phyloP scores from a whole-genome alignment of 192 early-diverging fungal species.

The Gamsiella multidivaricata region DNA sequence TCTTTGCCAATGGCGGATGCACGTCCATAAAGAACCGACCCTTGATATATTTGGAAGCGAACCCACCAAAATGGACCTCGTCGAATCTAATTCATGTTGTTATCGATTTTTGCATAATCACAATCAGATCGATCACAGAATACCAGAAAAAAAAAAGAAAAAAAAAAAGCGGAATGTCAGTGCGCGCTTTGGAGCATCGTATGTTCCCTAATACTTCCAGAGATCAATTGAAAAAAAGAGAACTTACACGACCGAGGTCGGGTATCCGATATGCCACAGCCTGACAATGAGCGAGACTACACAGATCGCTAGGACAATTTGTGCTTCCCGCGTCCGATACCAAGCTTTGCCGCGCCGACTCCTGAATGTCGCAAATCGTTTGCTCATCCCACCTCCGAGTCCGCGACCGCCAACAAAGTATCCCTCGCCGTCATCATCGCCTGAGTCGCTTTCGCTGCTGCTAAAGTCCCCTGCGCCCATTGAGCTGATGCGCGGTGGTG shows the following conservation, averaged over 20 bases:
- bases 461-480: conserved; percentile 30
- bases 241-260: conserved; percentile 61
- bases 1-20: conserved; percentile 93
- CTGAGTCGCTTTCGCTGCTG: conserved; percentile 26
- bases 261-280: conserved; percentile 75
- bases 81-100: conserved; percentile 77
- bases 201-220: no score
- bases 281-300: conserved; percentile 68
- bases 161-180: no score
- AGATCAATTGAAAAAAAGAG: neutral
- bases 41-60: conserved; percentile 89
- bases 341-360: conserved; percentile 34
- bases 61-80: conserved; percentile 99
- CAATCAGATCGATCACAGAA: neutral
- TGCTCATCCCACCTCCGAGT: conserved; percentile 6
- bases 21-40: conserved; percentile 95
- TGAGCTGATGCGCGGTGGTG: conserved; percentile 26
- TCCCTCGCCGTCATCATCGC: conserved; percentile 18
- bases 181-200: no score
- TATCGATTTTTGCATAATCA: conserved; percentile 6
- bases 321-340: conserved; percentile 34
- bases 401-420: conserved; percentile 22
- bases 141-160: conserved; percentile 2
- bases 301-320: conserved; percentile 20
- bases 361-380: conserved; percentile 29